These are phyloP conservation scores for Taphrina wiesneri DNA, from an alignment of 1,139 yeast genomes.

Conservation along the genomic window DNA sequence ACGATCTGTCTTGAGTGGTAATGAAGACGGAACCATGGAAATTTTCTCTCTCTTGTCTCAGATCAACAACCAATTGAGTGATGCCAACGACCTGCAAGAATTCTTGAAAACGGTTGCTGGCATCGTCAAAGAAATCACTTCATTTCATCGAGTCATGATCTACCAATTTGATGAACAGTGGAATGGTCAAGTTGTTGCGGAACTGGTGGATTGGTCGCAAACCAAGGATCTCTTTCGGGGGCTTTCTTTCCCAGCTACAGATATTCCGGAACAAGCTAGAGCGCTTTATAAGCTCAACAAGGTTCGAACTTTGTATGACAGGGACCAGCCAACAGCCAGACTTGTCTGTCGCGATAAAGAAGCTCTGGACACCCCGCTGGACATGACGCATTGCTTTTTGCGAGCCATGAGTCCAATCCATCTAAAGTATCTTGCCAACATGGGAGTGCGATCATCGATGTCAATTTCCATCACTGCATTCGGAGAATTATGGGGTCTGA, in stretches of 20 bases:
- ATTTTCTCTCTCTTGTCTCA: conserved; percentile 27
- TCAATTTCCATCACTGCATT: conserved; percentile 33
- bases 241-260: conserved; percentile 33
- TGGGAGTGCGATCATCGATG: conserved; percentile 32
- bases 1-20: conserved; percentile 11
- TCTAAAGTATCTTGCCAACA: conserved; percentile 32
- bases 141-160: conserved; percentile 30
- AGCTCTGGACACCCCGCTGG: conserved; percentile 25
- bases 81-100: conserved; percentile 15
- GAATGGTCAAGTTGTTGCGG: conserved; percentile 34
- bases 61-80: conserved; percentile 26
- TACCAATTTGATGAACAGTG: conserved; percentile 35
- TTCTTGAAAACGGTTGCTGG: conserved; percentile 30
- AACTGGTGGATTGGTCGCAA: conserved; percentile 26
- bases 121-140: conserved; percentile 30
- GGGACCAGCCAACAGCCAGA: conserved; percentile 30
- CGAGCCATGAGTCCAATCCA: conserved; percentile 35
- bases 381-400: conserved; percentile 32
- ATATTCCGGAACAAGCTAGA: conserved; percentile 33
- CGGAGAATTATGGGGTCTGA: conserved; percentile 33
- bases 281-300: conserved; percentile 28
- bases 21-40: conserved; percentile 28
- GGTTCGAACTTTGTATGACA: conserved; percentile 27
- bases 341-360: conserved; percentile 26
- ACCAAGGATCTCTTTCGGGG: conserved; percentile 34